These are phyloP conservation scores for Exophiala alcalophila DNA, from an alignment of 2,329 filamentous ascomycete species.

Conservation along the genomic window DNA sequence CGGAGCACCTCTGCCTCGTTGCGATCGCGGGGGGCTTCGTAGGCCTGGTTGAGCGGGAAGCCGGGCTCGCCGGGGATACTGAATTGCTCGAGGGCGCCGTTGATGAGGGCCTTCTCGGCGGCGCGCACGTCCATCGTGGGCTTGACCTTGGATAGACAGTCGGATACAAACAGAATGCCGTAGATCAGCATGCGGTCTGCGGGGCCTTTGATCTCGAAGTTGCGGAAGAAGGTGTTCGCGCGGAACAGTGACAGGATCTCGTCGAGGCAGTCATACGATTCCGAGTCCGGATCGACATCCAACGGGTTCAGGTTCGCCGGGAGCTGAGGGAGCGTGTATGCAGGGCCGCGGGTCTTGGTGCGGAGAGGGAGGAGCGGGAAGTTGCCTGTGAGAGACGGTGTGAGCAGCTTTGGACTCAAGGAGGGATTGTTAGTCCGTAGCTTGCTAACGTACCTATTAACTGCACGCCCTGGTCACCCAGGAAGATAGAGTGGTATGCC, in stretches of 20 bases:
- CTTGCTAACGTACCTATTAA: conserved; percentile 52
- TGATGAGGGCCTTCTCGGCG: conserved; percentile 74
- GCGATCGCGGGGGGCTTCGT: conserved; percentile 80
- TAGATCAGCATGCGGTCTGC: conserved; percentile 94
- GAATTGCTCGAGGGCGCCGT: conserved; percentile 91
- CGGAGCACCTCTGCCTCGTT: conserved; percentile 85
- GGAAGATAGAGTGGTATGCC: conserved; percentile 98
- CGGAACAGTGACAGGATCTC: conserved; percentile 91
- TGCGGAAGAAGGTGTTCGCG: conserved; percentile 97
- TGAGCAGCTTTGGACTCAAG: too few species aligned
- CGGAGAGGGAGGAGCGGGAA: conserved; percentile 92
- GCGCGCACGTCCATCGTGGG: conserved; percentile 64
- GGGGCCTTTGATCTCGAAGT: conserved; percentile 97
- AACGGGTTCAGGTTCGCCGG: conserved; percentile 52
- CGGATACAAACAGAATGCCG: conserved; percentile 90
- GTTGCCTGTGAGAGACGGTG: conserved; percentile 59
- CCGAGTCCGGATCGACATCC: conserved; percentile 72
- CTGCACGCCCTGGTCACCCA: conserved; percentile 69
- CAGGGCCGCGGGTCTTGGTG: conserved; percentile 92
- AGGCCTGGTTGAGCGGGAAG: conserved; percentile 95
- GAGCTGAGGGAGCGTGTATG: conserved; percentile 73
- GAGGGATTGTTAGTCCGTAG: not conserved
- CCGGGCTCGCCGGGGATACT: conserved; percentile 88
- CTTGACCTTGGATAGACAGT: conserved; percentile 84
- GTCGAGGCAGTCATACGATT: conserved; percentile 94